Base-by-base conservation (phyloP, 2,329 filamentous ascomycete species). In the Colletotrichum cereale region DNA sequence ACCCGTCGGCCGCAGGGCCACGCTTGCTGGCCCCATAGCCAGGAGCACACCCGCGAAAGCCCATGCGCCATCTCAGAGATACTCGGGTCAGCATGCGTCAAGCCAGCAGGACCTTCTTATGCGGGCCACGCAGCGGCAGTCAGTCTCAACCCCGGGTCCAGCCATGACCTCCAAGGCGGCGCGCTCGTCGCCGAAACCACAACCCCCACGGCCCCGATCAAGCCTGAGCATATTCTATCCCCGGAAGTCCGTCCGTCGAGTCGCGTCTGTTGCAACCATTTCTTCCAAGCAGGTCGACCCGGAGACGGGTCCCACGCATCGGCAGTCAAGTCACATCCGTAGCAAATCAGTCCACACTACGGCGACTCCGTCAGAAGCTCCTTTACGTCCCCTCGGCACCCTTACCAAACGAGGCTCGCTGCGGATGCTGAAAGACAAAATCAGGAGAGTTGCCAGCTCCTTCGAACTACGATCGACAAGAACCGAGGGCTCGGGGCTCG, bases 401-500 rank as follows among this genome's bases (percentile, higher is more conserved):
- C 16, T 72, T 0, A 31, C 38, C 3, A 72, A 69, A 34, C 38
- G 69, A 16, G 62, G 69, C 38, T 72, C 69, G 2, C 16, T 72
- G 1, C 65, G 69, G 0, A 42, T 42, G 8, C 34, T 72, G 0
- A 72, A 61, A 34, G 69, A 72, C 12, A 72, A 64, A 40, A 60
- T 72, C 3, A 60, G 69, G 7, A 58, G 69, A 5, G 69, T 72
- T n/a, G 69, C 69, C 11, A 72, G 69, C 60, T 67, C 69, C 5
- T 68, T 72, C 24, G 69, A 72, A 48, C 58, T 72, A 3, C 69
- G 69, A n/a, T 36, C 65, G 1, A 21, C 44, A 14, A 63, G 38
- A 34, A 40, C 48, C 16, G 65, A 72, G 24, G 36, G 18, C 8
- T 6, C 42, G 29, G 53, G 50, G 8, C 36, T 34, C 10, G n/a